Conservation (phyloP, 1,139 yeast species). For the Saccharomyces hybrid region DNA sequence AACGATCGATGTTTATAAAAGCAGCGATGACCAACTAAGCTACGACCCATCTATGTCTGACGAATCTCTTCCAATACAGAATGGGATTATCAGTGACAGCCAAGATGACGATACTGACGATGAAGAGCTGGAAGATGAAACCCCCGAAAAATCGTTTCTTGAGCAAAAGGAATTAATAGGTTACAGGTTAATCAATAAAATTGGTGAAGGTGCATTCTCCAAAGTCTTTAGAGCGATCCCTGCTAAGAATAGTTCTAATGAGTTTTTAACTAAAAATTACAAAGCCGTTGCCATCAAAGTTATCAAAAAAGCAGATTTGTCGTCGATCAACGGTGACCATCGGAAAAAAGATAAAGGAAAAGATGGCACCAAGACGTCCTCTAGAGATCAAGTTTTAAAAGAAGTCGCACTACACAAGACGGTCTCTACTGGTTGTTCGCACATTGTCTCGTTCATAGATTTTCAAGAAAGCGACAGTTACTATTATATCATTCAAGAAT, state of each 20-base stretch:
- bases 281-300: conserved; percentile 54
- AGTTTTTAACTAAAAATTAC: conserved; percentile 9
- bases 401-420: conserved; percentile 60
- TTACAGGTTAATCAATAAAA: conserved; percentile 34
- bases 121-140: neutral
- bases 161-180: conserved; percentile 26
- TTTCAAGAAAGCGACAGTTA: conserved; percentile 56
- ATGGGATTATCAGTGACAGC: conserved; percentile 3
- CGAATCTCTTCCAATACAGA: neutral
- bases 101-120: conserved; percentile 6
- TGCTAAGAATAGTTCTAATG: conserved; percentile 3
- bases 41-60: neutral
- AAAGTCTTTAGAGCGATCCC: conserved; percentile 64
- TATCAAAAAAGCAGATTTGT: conserved; percentile 59
- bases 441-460: conserved; percentile 64
- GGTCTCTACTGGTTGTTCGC: conserved; percentile 44
- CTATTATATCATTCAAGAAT: conserved; percentile 76
- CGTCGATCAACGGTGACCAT: conserved; percentile 5
- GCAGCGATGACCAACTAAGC: neutral
- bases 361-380: conserved; percentile 18
- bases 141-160: conserved; percentile 16
- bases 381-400: conserved; percentile 47
- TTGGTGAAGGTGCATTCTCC: conserved; percentile 90
- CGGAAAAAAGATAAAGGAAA: conserved; percentile 13
- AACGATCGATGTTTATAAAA: neutral